Conservation (phyloP, 1,284 basidiomycete species). For the Sutorius eximius region DNA sequence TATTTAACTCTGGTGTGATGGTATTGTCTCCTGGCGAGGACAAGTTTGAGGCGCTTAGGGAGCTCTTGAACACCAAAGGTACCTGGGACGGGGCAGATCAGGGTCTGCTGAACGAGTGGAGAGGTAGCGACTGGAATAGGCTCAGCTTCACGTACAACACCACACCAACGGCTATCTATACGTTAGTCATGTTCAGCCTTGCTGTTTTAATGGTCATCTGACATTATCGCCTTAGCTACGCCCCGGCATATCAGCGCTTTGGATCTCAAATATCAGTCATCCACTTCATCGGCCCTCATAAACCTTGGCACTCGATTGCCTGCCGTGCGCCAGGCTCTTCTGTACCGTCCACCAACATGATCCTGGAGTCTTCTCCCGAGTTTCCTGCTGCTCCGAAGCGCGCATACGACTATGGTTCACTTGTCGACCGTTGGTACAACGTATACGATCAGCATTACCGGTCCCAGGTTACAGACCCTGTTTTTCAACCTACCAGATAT, state of each 20-base stretch:
- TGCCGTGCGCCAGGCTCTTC: constrained; percentile 59
- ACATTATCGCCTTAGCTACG: constrained; percentile 61
- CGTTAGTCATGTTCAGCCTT: constrained; percentile 54
- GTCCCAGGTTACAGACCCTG: constrained; percentile 41
- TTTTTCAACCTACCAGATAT: constrained; percentile 51
- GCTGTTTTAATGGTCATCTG: constrained; percentile 28
- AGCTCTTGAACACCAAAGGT: constrained; percentile 72
- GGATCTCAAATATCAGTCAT: constrained; percentile 86
- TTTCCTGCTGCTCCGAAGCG: constrained; percentile 39
- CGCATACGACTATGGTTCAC: constrained; percentile 71
- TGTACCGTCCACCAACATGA: constrained; percentile 26
- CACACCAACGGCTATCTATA: constrained; percentile 96
- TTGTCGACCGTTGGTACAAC: constrained; percentile 88
- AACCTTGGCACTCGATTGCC: constrained; percentile 84
- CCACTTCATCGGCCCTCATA: constrained; percentile 93
- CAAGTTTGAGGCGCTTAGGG: constrained; percentile 77
- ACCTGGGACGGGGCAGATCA: constrained; percentile 98
- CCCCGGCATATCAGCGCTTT: constrained; percentile 92
- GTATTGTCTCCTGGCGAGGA: constrained; percentile 80
- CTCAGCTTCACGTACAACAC: constrained; percentile 97
- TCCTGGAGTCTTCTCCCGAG: constrained; percentile 17
- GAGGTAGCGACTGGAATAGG: constrained; percentile 84
- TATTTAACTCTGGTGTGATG: constrained; percentile 96
- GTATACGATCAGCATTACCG: constrained; percentile 90
- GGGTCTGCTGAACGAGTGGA: constrained; percentile 93